Evolutionary conservation across 345 rosid genomes (phyloP), one percentile per base, ranked within the genome.

Genomic region (Ceriops decandra): DNA sequence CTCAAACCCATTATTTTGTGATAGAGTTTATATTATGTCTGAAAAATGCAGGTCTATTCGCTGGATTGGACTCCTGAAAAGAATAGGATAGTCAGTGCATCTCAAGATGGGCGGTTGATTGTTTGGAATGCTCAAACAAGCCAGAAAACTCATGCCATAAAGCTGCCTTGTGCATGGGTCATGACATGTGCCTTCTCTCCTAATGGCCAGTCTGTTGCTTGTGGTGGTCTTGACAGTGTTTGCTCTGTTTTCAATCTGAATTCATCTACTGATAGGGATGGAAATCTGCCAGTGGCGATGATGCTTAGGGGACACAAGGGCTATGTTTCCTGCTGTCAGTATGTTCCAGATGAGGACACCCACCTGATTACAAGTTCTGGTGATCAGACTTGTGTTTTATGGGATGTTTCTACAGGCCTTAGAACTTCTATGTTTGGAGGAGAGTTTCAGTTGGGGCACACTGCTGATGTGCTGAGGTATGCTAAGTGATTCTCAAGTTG

Each of bases 111-210:
- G 51, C 74, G 96, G 63, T 77, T 95, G 65, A 92, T 95, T 7
- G 97, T 95, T 66, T 92, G 99, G 99, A 95, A 95, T 72, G 93
- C 97, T 66, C 79, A 86, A 57, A 95, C 99, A 19, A 95, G 99
- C 81, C 99, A 91, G 86, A 95, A 95, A 82, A 90, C 88, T 64
- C 97, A 95, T 76, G 90, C 96, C 53, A 95, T 95, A 33, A 95
- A 90, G 77, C 87, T 95, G 66, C 99, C 97, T 61, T 92, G 97
- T 76, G 95, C 98, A 1, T 88, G 97, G 97, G 97, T 95, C 74
- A 95, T 88, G 99, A 86, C 99, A 16, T 91, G 99, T 77, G 99
- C 97, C 49, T 95, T 95, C 82, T 91, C 97, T 57, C 96, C 99
- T 0, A 82, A 83, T 38, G 92, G 99, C 71, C 98, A 90, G 66